These are phyloP conservation scores for Trematosphaeria pertusa DNA, from an alignment of 2,329 filamentous ascomycete species.

Conservation along the genomic window DNA sequence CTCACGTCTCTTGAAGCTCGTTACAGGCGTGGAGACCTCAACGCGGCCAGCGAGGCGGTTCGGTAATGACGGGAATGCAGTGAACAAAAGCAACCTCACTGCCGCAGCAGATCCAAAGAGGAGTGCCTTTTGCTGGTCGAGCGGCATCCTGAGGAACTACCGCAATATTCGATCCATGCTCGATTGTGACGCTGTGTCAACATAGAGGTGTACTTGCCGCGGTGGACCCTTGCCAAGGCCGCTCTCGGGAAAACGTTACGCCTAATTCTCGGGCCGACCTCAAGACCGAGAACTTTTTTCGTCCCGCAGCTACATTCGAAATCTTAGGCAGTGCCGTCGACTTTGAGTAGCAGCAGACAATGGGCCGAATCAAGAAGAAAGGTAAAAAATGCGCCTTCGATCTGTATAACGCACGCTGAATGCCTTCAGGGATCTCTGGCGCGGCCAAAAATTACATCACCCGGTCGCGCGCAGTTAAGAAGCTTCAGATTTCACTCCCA, in stretches of 20 bases:
- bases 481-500: conserved; percentile 94
- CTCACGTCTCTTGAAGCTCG: conserved; percentile 96
- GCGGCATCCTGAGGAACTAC: conserved; percentile 51
- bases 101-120: conserved; percentile 79
- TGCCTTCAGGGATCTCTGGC: conserved; percentile 72
- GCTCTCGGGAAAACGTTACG: conserved; percentile 19
- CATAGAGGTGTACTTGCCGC: conserved; percentile 3
- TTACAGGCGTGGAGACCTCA: conserved; percentile 95
- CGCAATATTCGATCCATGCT: not conserved
- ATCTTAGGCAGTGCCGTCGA: conserved; percentile 4
- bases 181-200: not conserved
- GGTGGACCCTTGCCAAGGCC: conserved; percentile 28
- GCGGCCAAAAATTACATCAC: conserved; percentile 99
- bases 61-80: conserved; percentile 81
- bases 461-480: conserved; percentile 93
- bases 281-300: conserved; percentile 43
- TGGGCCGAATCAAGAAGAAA: conserved; percentile 63
- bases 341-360: too few species aligned
- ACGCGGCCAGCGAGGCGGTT: conserved; percentile 88
- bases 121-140: conserved; percentile 66
- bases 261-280: conserved; percentile 27
- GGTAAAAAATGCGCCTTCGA: too few species aligned
- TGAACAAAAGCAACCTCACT: conserved; percentile 80
- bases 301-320: conserved; percentile 18
- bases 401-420: too few species aligned